Evolutionary conservation across 2,329 filamentous ascomycete genomes (phyloP).

Genomic region (Aureobasidium lini): DNA sequence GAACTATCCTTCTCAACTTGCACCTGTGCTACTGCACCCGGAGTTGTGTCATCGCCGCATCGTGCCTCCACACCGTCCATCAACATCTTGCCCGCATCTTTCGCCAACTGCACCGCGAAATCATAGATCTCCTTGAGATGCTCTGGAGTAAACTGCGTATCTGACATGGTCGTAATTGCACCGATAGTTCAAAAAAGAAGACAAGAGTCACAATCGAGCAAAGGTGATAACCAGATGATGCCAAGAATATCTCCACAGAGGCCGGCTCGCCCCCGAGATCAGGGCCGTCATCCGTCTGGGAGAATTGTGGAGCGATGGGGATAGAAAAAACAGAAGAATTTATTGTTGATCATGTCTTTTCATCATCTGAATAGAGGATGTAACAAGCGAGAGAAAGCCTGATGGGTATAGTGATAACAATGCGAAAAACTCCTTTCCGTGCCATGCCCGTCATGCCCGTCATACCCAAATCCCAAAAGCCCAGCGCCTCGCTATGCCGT

Average conservation of each 20-base stretch:
- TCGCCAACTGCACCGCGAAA: slow-evolving; percentile 64
- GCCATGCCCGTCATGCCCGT: too few relatives aligned
- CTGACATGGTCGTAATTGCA: neutral
- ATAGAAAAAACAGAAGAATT: too few relatives aligned
- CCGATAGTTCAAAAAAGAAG: neutral
- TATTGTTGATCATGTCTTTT: neutral
- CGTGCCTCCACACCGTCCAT: slow-evolving; percentile 55
- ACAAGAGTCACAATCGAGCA: neutral
- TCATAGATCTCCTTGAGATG: slow-evolving; percentile 59
- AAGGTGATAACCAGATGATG: too few relatives aligned
- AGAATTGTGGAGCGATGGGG: neutral
- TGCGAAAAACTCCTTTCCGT: neutral
- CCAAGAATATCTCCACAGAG: too few relatives aligned
- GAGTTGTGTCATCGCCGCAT: slow-evolving; percentile 33
- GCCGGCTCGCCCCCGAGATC: neutral
- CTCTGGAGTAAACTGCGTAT: neutral
- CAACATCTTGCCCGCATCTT: slow-evolving; percentile 61
- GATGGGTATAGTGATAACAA: neutral
- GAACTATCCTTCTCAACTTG: slow-evolving; percentile 62
- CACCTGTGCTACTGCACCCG: slow-evolving; percentile 24
- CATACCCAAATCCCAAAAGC: neutral
- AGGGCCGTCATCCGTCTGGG: neutral
- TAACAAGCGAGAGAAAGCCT: neutral
- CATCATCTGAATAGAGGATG: neutral
- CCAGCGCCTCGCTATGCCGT: neutral